A percentile compares a stretch with the other conserved stretches of the same genome.
Conservation (phyloP, 306 rosid genomes). For the Sphenostylis stenocarpa region DNA sequence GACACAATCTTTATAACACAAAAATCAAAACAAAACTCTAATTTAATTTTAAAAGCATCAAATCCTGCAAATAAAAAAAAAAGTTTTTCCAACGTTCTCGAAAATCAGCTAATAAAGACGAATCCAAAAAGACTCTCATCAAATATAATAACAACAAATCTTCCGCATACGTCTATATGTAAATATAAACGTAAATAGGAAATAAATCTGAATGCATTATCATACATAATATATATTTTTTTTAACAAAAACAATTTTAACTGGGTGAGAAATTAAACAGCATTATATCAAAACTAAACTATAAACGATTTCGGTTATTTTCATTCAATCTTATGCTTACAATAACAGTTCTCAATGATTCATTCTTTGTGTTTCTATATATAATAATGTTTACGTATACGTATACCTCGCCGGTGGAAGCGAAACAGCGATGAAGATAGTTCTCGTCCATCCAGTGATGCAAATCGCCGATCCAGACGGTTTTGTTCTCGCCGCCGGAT, state of each 20-base stretch:
- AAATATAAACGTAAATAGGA: background rate
- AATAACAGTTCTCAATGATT: background rate
- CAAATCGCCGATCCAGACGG: conserved; percentile 96
- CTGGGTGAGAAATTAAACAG: background rate
- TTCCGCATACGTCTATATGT: background rate
- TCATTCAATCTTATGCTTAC: background rate
- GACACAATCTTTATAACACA: background rate
- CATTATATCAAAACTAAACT: background rate
- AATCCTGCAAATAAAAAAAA: background rate
- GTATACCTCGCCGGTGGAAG: conserved; percentile 76
- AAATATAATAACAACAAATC: background rate
- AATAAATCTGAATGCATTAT: background rate
- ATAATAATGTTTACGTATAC: background rate
- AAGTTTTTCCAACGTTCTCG: background rate
- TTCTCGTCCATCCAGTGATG: conserved; percentile 95
- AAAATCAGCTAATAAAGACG: background rate
- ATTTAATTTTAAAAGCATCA: background rate
- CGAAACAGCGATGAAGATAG: conserved; percentile 86
- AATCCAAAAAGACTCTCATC: background rate
- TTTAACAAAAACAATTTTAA: background rate
- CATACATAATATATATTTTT: background rate
- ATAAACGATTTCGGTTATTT: background rate
- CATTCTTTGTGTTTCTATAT: background rate
- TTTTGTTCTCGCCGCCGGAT: conserved; percentile 80
- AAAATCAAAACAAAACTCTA: background rate